phyloP scores from a whole-genome alignment of 805 yeast genomes.

The Naumovozyma castellii region DNA sequence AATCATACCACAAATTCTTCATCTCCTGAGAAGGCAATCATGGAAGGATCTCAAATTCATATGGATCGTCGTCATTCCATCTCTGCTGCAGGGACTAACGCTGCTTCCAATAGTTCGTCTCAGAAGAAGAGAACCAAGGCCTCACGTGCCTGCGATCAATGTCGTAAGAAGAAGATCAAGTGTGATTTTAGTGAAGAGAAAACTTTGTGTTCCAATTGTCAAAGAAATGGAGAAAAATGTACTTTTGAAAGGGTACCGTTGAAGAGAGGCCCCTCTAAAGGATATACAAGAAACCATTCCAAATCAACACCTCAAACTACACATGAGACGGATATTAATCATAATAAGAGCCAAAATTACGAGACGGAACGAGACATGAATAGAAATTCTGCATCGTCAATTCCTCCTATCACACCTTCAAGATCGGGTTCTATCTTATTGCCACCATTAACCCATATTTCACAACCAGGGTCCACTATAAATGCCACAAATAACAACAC shows the following conservation, averaged over 20 bases:
- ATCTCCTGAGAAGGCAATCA: not conserved
- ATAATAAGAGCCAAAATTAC: not conserved
- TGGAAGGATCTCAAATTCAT: not conserved
- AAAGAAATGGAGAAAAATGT: conserved; percentile 50
- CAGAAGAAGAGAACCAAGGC: conserved; percentile 57
- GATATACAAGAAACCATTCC: conserved; percentile 39
- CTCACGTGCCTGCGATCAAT: conserved; percentile 73
- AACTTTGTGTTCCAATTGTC: conserved; percentile 56
- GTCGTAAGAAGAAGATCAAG: conserved; percentile 61
- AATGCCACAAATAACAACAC: not conserved
- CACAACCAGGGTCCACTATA: conserved; percentile 6
- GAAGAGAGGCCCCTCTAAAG: conserved; percentile 74
- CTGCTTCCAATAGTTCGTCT: not conserved
- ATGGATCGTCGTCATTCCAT: not conserved
- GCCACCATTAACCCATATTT: conserved; percentile 27
- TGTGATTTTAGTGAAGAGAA: conserved; percentile 54
- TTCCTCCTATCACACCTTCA: conserved; percentile 9
- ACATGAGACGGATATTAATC: not conserved
- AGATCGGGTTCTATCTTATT: conserved; percentile 17
- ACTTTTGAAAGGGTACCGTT: conserved; percentile 62
- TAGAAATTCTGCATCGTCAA: not conserved
- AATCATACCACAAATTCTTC: not conserved
- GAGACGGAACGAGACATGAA: not conserved
- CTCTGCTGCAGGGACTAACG: not conserved
- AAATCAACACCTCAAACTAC: not conserved